Conservation (phyloP, 2,329 filamentous ascomycete genomes). For the Cercospora brassicicola region DNA sequence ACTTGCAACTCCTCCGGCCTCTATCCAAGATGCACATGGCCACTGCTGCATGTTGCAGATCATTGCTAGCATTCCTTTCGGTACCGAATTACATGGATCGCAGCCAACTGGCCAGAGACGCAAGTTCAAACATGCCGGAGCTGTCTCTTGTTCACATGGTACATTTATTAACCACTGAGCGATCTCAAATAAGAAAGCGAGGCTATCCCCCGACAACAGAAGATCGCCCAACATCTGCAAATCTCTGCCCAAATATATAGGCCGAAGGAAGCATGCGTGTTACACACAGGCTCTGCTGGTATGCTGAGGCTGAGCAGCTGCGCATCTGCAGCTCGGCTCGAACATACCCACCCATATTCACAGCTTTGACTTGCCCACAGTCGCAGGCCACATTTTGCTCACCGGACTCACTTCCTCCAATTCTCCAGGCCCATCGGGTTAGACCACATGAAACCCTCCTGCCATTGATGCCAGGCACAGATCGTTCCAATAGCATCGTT, state of each 20-base stretch:
- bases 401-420: not conserved
- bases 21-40: no score
- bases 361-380: not conserved
- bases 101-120: no score
- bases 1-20: no score
- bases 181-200: not conserved
- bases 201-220: not conserved
- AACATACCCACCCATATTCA: not conserved
- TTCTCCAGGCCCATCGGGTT: not conserved
- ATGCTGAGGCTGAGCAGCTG: not conserved
- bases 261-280: not conserved
- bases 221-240: not conserved
- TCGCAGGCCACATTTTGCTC: not conserved
- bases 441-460: not conserved
- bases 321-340: not conserved
- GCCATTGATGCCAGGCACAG: not conserved
- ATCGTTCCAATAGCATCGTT: not conserved
- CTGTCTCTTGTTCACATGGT: not conserved
- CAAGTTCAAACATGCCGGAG: not conserved
- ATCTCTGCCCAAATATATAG: not conserved
- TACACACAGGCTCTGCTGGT: not conserved
- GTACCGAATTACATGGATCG: no score
- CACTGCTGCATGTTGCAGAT: no score
- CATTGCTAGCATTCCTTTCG: no score
- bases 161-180: not conserved